Evolutionary conservation across 2,329 filamentous ascomycete genomes (phyloP), one percentile per base, ranked within the genome.

Genomic region (Hymenoscyphus salicellus): DNA sequence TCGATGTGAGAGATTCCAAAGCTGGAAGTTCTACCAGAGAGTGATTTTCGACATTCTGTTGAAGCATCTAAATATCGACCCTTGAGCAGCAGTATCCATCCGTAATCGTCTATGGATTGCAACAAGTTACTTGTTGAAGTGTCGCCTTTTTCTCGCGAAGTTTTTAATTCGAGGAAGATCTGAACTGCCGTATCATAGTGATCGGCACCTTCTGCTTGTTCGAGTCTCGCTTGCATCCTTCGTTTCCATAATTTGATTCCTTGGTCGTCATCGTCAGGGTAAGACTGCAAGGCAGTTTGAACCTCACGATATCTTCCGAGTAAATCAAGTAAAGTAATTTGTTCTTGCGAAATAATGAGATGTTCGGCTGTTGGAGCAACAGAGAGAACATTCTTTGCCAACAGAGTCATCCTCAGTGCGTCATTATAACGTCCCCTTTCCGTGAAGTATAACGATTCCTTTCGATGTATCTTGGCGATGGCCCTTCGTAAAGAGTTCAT

Each of bases 231-330:
- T 55, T 68, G 65, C 63, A 71, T 69, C 38, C 67, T 64, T 30
- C 68, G 69, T 63, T 71, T 72, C 71, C 71, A 72, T n/a, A 71
- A 61, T 10, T 56, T 49, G 38, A 58, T 64, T 33, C 62, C 62
- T 38, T 66, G 56, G 2, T 64, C 61, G 2, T 65, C 60, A 36
- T 69, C 65, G n/a, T 60, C 62, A 20, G 66, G 63, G 46, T 65
- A 68, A 11, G 60, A 60, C 33, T 69, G 61, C 23, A 72, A 62
- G 14, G 66, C 58, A 23, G 64, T 63, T 61, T 69, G 64, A 55
- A 70, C 64, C 2, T 71, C 70, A 43, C 67, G 62, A 62, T 72
- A 72, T 38, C 64, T 68, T 7, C 69, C 70, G 7, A 72, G 58
- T 14, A 69, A 32, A 23, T 69, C 63, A 11, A 72, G 61, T 2